Evolutionary conservation across 1,139 yeast species (phyloP), one percentile per base, ranked within the genome.

Genomic region (Suhomyces panamericanus): DNA sequence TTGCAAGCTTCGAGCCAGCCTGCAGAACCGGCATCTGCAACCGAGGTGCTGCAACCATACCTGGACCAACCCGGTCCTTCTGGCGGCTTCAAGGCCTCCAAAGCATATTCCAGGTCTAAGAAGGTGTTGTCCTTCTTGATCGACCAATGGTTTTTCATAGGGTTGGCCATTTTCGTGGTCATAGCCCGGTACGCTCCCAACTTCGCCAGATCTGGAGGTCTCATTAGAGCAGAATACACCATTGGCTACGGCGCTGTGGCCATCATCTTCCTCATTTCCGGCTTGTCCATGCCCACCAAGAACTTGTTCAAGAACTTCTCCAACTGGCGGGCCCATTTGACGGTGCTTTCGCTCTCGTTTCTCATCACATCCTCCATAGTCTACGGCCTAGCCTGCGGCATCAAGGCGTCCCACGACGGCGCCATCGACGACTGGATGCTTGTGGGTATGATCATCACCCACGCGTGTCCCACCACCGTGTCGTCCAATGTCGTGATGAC

Each of bases 401-500:
- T 89, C 34, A 73, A 76, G 52, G 70, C 73, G 2, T 79, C 93
- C 0, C 60, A 82, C 53, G 74, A 87, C 58, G 67, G 69, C 4
- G 54, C 62, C 6, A 87, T 89, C 31, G 85, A 84, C 54, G 74
- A 78, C 27, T 87, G 93, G 87, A 73, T 88, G 52, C 69, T 89
- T 36, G 87, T 80, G 46, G 96, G 97, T 0, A 66, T 89, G 52
- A 78, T 90, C 31, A 85, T 88, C 38, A 86, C 95, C 2, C 87
- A 87, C 38, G 79, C 93, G 5, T 87, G 95, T 62, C 96, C 96
- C 32, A 90, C 96, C 12, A 89, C 96, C 0, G 95, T 89, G 15
- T 82, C 93, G 0, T 89, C 91, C 4, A 89, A 89, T 61, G 96
- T 89, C 39, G 91, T 89, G 24, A 88, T 89, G 96, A 89, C 97